Base-by-base conservation (phyloP, 306 rosid species). In the Albizia julibrissin region DNA sequence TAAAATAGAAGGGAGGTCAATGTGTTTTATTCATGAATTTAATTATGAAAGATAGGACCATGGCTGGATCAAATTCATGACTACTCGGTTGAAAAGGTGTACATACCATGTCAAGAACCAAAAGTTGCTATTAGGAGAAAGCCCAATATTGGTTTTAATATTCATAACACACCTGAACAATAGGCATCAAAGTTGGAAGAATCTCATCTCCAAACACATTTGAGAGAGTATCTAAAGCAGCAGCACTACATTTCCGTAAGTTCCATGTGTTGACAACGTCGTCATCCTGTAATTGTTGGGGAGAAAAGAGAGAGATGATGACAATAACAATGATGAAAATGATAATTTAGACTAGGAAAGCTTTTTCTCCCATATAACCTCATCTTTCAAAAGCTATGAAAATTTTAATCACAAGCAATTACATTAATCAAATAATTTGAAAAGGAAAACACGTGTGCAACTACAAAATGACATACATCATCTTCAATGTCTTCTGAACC, bases 171-270 rank as follows among this genome's bases (percentile, higher is more conserved):
- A 96, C 99, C 99, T 96, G 84, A 89, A 96, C 92, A 77, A 94
- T 80, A 47, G 97, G 95, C 99, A 96, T 94, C 83, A 96, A 71
- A 39, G 96, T 87, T 21, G 98, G 95, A 72, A 96, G 97, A 86
- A 96, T 94, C 83, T 92, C 99, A 87, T 96, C 99, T 49, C 98
- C 97, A 87, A 94, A 92, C 85, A 94, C 90, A 76, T 91, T 91
- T 40, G 99, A 96, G 79, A 96, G 91, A 80, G 86, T 81, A 87
- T 96, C 99, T 19, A 96, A 89, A 72, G 98, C 99, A 68, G 99
- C 99, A 3, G 99, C 99, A 82, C 99, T 96, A 92, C 99, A 96
- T 88, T 96, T 96, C 83, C 99, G 94, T 83, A 96, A 89, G 86
- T 94, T 96, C 99, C 99, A 96, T 18, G 88, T 89, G 86, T 92